Evolutionary conservation across 495 filamentous ascomycete genomes (phyloP).

Genomic region (Podospora pseudoanserina): DNA sequence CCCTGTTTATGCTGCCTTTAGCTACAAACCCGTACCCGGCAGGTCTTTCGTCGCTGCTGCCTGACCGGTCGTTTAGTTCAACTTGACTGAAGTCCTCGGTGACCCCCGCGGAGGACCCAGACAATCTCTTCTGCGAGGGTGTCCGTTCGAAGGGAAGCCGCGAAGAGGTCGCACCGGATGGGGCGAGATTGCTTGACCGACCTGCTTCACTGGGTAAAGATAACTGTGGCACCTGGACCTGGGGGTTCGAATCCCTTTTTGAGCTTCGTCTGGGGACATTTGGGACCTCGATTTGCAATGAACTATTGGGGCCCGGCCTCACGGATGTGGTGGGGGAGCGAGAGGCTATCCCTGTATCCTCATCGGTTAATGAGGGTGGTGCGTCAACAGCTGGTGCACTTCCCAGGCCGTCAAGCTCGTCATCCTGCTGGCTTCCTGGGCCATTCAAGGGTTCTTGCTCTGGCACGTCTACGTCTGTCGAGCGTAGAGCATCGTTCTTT

Average conservation of each 20-base stretch:
- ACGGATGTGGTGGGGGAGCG: neutral
- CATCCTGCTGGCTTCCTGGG: conserved; percentile 15
- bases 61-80: conserved; percentile 26
- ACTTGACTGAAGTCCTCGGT: conserved; percentile 43
- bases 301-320: neutral
- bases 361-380: neutral
- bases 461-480: conserved; percentile 30
- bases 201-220: conserved; percentile 12
- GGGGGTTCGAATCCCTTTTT: conserved; percentile 45
- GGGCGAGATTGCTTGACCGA: conserved; percentile 7
- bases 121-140: conserved; percentile 48
- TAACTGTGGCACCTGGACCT: conserved; percentile 14
- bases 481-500: conserved; percentile 20
- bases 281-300: conserved; percentile 23
- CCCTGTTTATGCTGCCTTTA: conserved; percentile 58
- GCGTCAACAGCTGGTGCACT: neutral
- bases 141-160: conserved; percentile 62
- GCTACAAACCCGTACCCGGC: conserved; percentile 72
- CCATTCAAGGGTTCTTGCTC: conserved; percentile 43
- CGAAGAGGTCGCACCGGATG: conserved; percentile 27
- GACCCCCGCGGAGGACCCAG: conserved; percentile 47
- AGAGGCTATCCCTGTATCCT: neutral
- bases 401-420: neutral
- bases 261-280: conserved; percentile 61
- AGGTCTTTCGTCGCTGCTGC: conserved; percentile 49